Evolutionary conservation across 257 asterid species (phyloP), one percentile per base, ranked within the genome.

Genomic region (Jaltomata sinuosa): DNA sequence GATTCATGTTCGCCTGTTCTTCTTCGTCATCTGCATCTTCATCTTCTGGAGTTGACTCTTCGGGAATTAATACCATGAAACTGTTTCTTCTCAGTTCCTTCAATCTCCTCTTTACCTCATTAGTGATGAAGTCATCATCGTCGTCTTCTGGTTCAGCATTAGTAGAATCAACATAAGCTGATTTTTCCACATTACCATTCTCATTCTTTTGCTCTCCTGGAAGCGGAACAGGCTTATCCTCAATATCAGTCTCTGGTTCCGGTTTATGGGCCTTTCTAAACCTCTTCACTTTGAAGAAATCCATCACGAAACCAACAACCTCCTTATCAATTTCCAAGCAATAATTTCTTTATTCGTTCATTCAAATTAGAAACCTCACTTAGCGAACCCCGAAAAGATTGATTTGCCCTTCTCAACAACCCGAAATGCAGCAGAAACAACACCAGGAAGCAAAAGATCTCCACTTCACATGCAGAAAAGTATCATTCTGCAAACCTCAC

Each of bases 11-110:
- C 10, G 88, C 89, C 86, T 93, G 97, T 81, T 94, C 97, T 38
- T 90, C 98, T 8, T 91, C 99, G 19, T 91, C 97, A 52, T 92
- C 93, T 21, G 83, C 89, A 3, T 88, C 94, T 8, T 86, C 97
- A 9, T 88, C 97, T 6, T 86, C 94, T 8, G 90, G 91, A 64
- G 94, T 62, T 12, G 91, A 88, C 89, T 96, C 99, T 87, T 96
- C 99, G 6, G 98, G 99, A 89, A 96, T 96, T 83, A 93, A 87
- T 16, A 90, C 97, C 98, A 96, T 96, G 88, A 92, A 96, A 90
- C 98, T 96, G 90, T 96, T 96, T 83, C 93, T 91, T 65, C 97
- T 88, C 53, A 96, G 94, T 88, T 93, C 98, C 88, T 95, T 94
- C 87, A 96, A 85, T 93, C 98, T 96, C 93, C 97, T 91, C 87